Base-by-base conservation (phyloP, 2,329 filamentous ascomycete genomes). In the Diaporthe citri region DNA sequence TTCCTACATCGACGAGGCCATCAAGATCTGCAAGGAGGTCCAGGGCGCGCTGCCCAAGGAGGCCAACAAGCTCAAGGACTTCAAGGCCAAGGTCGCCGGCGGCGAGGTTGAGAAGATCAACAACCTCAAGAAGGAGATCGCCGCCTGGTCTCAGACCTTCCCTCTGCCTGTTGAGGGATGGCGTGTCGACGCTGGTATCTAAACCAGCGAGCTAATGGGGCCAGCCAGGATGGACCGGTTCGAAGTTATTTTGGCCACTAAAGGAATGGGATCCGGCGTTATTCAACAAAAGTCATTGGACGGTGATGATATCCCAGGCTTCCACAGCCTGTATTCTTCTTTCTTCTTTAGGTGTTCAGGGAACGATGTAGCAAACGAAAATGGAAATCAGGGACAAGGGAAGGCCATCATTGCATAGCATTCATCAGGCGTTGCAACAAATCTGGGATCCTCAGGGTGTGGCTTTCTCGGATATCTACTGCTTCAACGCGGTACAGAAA, bases 51-150 rank as follows among this genome's bases (percentile, higher is more conserved):
- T 98, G 34, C 96, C 97, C 85, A 98, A 98, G 92, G 94, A 97
- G 86, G 95, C 95, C 82, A 99, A 98, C 92, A 98, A 97, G 92
- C 94, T 97, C 85, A 98, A 98, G 93, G 97, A 99, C 90, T 98
- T 99, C 93, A 97, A 96, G 90, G 92, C 92, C 84, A 96, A 95
- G 91, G 95, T 98, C 77, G 91, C 94, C 75, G 87, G 89, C 79
- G 96, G 95, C 78, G 90, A 93, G 82, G 89, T 97, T 66, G 86
- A 91, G 76, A 94, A 96, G 88, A 96, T 99, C 87, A 92, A 94
- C 84, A 90, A 90, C 79, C 90, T 98, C 84, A 94, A 93, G 88
- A 93, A 95, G 88, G 96, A 98, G 90, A 95, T 99, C 84, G 89
- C 95, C 62, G 87, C 87, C 66, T 99, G 96, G 96, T 95, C 94